A percentile compares a stretch with the other conserved stretches of the same genome.
phyloP scores from a whole-genome alignment of 1,139 yeast genomes.

The Taiozyma onychis region DNA sequence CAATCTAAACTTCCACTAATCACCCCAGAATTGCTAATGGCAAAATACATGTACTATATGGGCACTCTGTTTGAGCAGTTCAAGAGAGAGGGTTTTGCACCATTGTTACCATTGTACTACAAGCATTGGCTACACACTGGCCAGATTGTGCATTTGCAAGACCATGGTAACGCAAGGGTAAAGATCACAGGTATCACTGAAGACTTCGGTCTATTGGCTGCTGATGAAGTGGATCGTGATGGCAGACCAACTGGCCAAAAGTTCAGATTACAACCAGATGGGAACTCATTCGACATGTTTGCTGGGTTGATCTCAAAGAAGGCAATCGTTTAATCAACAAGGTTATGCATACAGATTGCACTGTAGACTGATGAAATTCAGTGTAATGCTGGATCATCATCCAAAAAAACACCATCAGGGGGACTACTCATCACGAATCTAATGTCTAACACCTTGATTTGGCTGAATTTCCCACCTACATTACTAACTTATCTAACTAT shows the following conservation, averaged over 20 bases:
- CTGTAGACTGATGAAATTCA: not conserved
- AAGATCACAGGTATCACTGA: conserved; percentile 72
- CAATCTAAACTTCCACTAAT: conserved; percentile 42
- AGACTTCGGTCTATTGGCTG: conserved; percentile 79
- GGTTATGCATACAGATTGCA: not conserved
- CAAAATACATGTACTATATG: conserved; percentile 61
- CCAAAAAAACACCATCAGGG: too few species aligned
- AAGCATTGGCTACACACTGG: conserved; percentile 78
- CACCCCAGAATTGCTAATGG: conserved; percentile 60
- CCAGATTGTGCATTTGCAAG: conserved; percentile 50
- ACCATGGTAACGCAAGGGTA: conserved; percentile 49
- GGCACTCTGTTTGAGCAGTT: conserved; percentile 59
- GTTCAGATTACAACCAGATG: conserved; percentile 88
- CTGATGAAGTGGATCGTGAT: conserved; percentile 50
- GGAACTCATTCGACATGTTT: conserved; percentile 94
- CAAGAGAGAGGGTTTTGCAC: conserved; percentile 55
- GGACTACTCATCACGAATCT: too few species aligned
- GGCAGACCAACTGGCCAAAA: conserved; percentile 44
- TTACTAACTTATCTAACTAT: too few species aligned
- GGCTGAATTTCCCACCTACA: too few species aligned
- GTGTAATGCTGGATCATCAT: not conserved
- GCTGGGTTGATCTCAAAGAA: conserved; percentile 82
- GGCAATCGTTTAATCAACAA: conserved; percentile 6
- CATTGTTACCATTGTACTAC: conserved; percentile 72
- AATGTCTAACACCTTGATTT: too few species aligned